These are phyloP conservation scores for Ocimum tenuiflorum DNA, from an alignment of 257 asterid genomes.

Conservation along the genomic window DNA sequence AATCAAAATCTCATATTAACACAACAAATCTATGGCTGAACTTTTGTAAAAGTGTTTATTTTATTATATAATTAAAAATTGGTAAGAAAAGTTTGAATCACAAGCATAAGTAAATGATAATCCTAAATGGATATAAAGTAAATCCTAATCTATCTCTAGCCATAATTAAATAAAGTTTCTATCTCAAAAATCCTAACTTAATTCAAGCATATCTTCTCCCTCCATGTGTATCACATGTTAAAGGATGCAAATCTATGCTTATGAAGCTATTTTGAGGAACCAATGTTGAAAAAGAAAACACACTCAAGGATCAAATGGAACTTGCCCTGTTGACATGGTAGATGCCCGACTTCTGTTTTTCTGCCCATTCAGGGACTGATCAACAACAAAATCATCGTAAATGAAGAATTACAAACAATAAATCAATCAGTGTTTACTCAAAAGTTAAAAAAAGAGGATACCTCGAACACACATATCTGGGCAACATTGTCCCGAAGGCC, in stretches of 20 bases:
- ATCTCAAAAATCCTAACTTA: no score
- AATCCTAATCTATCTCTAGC: no score
- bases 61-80: background rate
- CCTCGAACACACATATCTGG: slow-evolving; percentile 95
- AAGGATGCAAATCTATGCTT: background rate
- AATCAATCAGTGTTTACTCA: slow-evolving; percentile 4
- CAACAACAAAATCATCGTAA: slow-evolving; percentile 13
- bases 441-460: slow-evolving; percentile 22
- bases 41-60: background rate
- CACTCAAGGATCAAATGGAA: background rate
- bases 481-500: slow-evolving; percentile 96
- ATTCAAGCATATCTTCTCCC: no score
- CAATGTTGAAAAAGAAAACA: background rate
- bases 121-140: no score
- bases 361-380: slow-evolving; percentile 47
- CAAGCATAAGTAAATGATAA: no score
- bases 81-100: background rate
- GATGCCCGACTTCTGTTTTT: slow-evolving; percentile 24
- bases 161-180: no score
- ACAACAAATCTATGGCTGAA: background rate
- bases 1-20: background rate
- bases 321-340: slow-evolving; percentile 47
- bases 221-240: background rate
- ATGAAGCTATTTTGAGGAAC: slow-evolving; percentile 6
- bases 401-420: slow-evolving; percentile 9